These are phyloP conservation scores for Begonia fuchsioides DNA, from an alignment of 306 rosid species.

Conservation along the genomic window DNA sequence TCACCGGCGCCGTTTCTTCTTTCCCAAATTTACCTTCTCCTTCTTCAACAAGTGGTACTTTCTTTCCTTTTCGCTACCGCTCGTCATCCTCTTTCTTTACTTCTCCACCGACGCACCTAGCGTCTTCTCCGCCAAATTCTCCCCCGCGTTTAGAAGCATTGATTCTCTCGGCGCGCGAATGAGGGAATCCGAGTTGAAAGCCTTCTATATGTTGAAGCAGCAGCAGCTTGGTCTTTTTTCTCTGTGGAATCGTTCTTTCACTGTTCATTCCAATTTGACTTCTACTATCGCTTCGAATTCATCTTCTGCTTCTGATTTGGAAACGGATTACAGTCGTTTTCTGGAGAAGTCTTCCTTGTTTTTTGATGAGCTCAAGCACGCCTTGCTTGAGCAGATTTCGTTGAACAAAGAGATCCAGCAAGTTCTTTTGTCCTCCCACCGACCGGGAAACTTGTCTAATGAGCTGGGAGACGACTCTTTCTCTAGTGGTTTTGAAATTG, in stretches of 20 bases:
- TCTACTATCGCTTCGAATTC: conserved; percentile 8
- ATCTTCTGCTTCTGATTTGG: conserved; percentile 8
- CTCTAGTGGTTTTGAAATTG: conserved; percentile 24
- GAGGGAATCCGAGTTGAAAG: conserved; percentile 76
- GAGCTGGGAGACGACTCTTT: conserved; percentile 16
- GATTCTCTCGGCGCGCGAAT: conserved; percentile 32
- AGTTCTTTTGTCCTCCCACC: conserved; percentile 46
- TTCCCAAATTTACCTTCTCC: conserved; percentile 13
- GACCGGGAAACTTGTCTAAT: conserved; percentile 23
- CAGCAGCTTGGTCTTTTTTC: conserved; percentile 48
- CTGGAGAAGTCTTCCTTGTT: not conserved
- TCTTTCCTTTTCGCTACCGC: conserved; percentile 25
- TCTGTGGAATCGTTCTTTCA: conserved; percentile 33
- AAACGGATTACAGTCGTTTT: not conserved
- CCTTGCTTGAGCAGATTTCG: conserved; percentile 46
- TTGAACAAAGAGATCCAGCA: conserved; percentile 58
- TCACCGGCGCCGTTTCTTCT: conserved; percentile 18
- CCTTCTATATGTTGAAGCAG: conserved; percentile 48
- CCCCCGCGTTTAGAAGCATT: conserved; percentile 4
- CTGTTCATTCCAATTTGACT: conserved; percentile 12
- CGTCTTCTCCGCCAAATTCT: conserved; percentile 20
- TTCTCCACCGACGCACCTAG: conserved; percentile 28
- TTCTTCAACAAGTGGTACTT: conserved; percentile 27
- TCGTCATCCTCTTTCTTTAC: conserved; percentile 30
- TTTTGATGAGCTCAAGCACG: conserved; percentile 37